phyloP scores from a whole-genome alignment of 1,284 basidiomycete genomes.

The Trametes sp. region DNA sequence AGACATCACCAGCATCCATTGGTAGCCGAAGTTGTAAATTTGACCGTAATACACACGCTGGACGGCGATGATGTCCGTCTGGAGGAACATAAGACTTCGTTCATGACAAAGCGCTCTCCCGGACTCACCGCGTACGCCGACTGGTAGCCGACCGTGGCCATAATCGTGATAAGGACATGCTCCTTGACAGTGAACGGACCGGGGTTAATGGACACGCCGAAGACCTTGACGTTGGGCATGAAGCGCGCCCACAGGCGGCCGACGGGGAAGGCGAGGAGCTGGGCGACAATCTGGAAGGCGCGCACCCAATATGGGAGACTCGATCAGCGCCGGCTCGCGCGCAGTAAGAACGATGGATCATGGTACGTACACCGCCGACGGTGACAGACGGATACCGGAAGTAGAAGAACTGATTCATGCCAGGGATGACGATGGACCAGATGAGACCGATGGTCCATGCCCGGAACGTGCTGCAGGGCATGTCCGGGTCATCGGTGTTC shows the following conservation, averaged over 20 bases:
- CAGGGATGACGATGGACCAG: slow-evolving; percentile 67
- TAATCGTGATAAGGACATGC: slow-evolving; percentile 68
- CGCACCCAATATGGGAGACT: background rate
- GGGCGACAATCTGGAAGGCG: slow-evolving; percentile 56
- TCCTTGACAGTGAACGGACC: slow-evolving; percentile 63
- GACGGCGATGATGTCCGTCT: slow-evolving; percentile 81
- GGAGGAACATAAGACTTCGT: slow-evolving; percentile 27
- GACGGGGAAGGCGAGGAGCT: slow-evolving; percentile 67
- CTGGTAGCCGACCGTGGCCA: slow-evolving; percentile 57
- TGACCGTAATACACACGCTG: slow-evolving; percentile 78
- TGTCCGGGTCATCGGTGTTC: slow-evolving; percentile 72
- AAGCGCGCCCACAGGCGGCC: slow-evolving; percentile 62
- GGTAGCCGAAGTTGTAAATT: slow-evolving; percentile 69
- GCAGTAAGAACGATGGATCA: slow-evolving; percentile 32
- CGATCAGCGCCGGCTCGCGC: slow-evolving; percentile 1
- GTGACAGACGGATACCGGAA: slow-evolving; percentile 70
- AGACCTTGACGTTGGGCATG: slow-evolving; percentile 61
- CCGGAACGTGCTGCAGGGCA: slow-evolving; percentile 68
- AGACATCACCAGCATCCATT: slow-evolving; percentile 84
- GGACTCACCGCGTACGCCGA: slow-evolving; percentile 49
- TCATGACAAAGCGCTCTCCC: background rate
- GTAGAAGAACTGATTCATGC: slow-evolving; percentile 73
- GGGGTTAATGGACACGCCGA: slow-evolving; percentile 71
- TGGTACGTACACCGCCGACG: slow-evolving; percentile 41
- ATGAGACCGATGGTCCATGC: slow-evolving; percentile 66